Percentiles rank a stretch among this genome's conserved stretches.
Conservation (phyloP, 2,329 filamentous ascomycete species). For the Cladorrhinum sp. region DNA sequence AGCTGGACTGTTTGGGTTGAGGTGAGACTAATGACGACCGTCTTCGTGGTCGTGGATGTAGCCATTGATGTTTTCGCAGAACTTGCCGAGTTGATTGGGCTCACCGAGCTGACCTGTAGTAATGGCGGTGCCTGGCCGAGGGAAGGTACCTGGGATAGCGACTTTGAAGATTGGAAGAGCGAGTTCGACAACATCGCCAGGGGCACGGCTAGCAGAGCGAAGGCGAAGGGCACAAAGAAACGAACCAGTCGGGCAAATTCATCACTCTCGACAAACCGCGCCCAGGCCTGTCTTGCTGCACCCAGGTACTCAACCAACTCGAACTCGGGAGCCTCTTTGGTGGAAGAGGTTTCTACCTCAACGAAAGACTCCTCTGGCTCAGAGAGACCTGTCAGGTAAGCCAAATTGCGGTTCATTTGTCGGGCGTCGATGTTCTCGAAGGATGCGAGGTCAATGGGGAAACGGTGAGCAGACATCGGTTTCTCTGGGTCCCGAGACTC, state of each 20-base stretch:
- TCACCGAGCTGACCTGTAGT: constrained; percentile 4
- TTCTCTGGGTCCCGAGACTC: constrained; percentile 40
- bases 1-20: constrained; percentile 37
- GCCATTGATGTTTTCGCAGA: constrained; percentile 13
- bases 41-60: constrained; percentile 30
- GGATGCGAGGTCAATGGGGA: constrained; percentile 47
- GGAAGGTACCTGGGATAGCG: background rate
- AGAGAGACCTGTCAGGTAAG: constrained; percentile 44
- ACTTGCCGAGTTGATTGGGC: background rate
- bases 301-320: background rate
- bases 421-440: constrained; percentile 50
- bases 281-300: background rate
- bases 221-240: constrained; percentile 11
- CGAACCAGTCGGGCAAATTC: constrained; percentile 13
- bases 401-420: constrained; percentile 53
- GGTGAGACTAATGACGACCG: constrained; percentile 37
- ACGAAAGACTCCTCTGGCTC: constrained; percentile 21
- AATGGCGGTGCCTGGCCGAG: background rate
- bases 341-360: background rate
- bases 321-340: background rate
- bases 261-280: background rate
- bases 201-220: constrained; percentile 9
- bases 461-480: constrained; percentile 37
- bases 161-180: background rate
- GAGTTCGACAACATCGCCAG: background rate